Evolutionary conservation across 495 filamentous ascomycete genomes (phyloP).

Genomic region (Thozetella sp.): DNA sequence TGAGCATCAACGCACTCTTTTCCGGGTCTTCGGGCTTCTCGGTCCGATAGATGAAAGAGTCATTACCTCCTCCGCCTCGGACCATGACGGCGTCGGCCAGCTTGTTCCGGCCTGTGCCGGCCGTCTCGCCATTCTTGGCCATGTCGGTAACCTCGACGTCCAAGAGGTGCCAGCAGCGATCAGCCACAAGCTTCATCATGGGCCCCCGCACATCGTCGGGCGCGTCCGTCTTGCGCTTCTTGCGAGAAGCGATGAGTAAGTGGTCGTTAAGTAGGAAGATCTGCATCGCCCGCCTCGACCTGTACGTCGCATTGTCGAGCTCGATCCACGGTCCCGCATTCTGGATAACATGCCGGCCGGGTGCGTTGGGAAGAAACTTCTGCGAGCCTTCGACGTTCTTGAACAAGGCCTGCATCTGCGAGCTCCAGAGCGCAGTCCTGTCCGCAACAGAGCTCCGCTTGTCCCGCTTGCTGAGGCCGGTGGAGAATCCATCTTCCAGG

Average conservation of each 20-base stretch:
- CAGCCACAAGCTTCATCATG: slow-evolving; percentile 81
- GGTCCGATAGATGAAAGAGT: slow-evolving; percentile 90
- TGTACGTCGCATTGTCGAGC: slow-evolving; percentile 96
- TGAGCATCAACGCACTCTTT: slow-evolving; percentile 78
- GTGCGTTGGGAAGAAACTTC: slow-evolving; percentile 89
- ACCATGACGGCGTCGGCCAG: slow-evolving; percentile 89
- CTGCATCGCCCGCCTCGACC: slow-evolving; percentile 79
- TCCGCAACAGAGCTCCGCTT: slow-evolving; percentile 88
- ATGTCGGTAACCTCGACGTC: slow-evolving; percentile 95
- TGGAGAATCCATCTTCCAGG: slow-evolving; percentile 39
- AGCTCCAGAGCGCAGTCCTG: slow-evolving; percentile 92
- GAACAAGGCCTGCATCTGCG: slow-evolving; percentile 86
- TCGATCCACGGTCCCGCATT: slow-evolving; percentile 93
- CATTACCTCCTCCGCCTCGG: slow-evolving; percentile 73
- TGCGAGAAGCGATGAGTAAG: slow-evolving; percentile 83
- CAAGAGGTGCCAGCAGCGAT: slow-evolving; percentile 91
- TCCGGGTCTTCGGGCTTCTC: slow-evolving; percentile 73
- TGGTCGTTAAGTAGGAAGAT: slow-evolving; percentile 95
- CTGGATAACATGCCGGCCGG: slow-evolving; percentile 87
- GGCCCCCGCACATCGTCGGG: slow-evolving; percentile 63
- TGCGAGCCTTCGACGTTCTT: slow-evolving; percentile 96
- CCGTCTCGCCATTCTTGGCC: slow-evolving; percentile 59
- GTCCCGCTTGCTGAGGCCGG: slow-evolving; percentile 61
- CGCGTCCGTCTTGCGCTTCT: slow-evolving; percentile 81
- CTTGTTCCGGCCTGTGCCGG: slow-evolving; percentile 57